These are phyloP conservation scores for Physcomitrium patens DNA, from an alignment of 225 moss, liverwort and hornwort species.

Conservation along the genomic window DNA sequence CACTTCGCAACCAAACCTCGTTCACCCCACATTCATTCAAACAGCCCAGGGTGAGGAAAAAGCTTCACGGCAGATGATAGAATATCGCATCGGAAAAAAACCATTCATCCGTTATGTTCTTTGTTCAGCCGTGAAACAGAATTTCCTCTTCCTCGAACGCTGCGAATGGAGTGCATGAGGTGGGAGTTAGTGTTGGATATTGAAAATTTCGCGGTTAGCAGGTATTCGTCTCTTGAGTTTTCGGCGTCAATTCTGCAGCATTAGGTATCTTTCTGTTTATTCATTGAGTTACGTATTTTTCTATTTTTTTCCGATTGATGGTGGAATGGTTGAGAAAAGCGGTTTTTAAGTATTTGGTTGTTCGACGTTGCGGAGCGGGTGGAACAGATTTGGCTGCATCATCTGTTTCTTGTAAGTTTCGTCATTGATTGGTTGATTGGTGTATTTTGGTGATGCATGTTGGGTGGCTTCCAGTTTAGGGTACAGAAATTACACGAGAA, in stretches of 20 bases:
- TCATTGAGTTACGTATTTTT: too few species aligned
- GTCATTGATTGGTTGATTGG: neutral
- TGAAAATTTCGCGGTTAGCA: too few species aligned
- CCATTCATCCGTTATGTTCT: too few species aligned
- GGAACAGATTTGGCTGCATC: slow-evolving; percentile 28
- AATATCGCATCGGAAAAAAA: too few species aligned
- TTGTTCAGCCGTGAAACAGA: too few species aligned
- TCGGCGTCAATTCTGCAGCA: neutral
- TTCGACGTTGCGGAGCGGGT: slow-evolving; percentile 6
- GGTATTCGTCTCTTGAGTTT: neutral
- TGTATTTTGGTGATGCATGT: neutral
- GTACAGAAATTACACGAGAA: neutral
- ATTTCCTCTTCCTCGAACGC: too few species aligned
- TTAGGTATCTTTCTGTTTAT: neutral
- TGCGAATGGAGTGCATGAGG: too few species aligned
- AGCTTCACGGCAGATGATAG: too few species aligned
- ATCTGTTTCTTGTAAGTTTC: neutral
- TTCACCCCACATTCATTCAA: too few species aligned
- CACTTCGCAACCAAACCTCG: too few species aligned
- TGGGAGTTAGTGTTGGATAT: too few species aligned
- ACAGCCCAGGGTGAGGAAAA: too few species aligned
- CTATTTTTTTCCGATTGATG: neutral
- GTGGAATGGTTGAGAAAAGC: slow-evolving; percentile 10
- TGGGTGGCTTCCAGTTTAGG: neutral
- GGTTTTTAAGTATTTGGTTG: neutral